Evolutionary conservation across 306 rosid genomes (phyloP).

Genomic region (Acacia acuminata): DNA sequence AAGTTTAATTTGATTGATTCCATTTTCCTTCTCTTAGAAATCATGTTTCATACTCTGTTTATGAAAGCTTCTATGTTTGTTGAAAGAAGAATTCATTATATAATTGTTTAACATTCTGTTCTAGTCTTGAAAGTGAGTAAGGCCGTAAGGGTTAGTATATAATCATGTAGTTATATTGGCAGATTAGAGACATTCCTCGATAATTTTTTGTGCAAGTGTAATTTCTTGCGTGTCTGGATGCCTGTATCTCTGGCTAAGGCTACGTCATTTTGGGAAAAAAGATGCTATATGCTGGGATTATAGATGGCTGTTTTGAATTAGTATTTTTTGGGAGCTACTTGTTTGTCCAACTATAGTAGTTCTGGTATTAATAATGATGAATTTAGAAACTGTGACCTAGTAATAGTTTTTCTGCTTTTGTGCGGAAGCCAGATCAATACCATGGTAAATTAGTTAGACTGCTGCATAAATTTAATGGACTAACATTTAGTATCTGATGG

Average conservation of each 20-base stretch:
- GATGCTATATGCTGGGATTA: background rate
- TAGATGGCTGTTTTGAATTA: background rate
- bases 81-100: background rate
- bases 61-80: background rate
- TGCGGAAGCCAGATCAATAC: background rate
- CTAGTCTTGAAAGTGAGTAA: background rate
- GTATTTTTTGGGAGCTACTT: background rate
- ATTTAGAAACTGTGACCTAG: background rate
- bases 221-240: background rate
- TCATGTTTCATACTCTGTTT: conserved; percentile 17
- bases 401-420: background rate
- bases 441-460: background rate
- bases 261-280: background rate
- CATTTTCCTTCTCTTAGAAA: background rate
- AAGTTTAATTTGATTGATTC: conserved; percentile 2
- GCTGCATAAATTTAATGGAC: background rate
- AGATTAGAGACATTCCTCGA: background rate
- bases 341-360: background rate
- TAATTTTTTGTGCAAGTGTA: background rate
- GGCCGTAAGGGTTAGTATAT: background rate
- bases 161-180: background rate
- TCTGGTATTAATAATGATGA: background rate
- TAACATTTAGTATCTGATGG: background rate
- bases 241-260: conserved; percentile 10
- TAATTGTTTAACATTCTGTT: background rate